Evolutionary conservation across 352 stramenopile genomes (phyloP).

Genomic region (Phytophthora brassicae): DNA sequence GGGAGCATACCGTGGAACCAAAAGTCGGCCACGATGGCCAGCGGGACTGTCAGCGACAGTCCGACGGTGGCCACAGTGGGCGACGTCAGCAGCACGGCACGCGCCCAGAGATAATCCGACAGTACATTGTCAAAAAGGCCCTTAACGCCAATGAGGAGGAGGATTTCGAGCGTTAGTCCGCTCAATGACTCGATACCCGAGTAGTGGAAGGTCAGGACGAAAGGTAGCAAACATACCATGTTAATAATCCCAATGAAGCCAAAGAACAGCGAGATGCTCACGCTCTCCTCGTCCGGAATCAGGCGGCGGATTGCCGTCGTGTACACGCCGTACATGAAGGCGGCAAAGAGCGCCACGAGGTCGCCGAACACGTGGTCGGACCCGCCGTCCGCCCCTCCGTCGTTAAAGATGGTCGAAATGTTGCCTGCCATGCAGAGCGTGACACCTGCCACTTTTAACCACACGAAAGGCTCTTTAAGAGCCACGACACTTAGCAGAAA

Average conservation of each 20-base stretch:
- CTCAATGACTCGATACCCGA: slow-evolving; percentile 63
- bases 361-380: slow-evolving; percentile 57
- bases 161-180: slow-evolving; percentile 65
- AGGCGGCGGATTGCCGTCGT: slow-evolving; percentile 83
- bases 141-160: slow-evolving; percentile 86
- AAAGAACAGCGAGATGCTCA: slow-evolving; percentile 93
- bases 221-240: slow-evolving; percentile 73
- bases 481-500: slow-evolving; percentile 87
- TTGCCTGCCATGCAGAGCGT: slow-evolving; percentile 87
- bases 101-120: slow-evolving; percentile 95
- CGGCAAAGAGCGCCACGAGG: slow-evolving; percentile 67
- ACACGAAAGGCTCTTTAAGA: slow-evolving; percentile 81
- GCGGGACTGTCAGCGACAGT: slow-evolving; percentile 94
- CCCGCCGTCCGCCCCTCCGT: slow-evolving; percentile 35
- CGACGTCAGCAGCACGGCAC: slow-evolving; percentile 93
- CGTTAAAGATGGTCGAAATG: slow-evolving; percentile 83
- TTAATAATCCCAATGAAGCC: slow-evolving; percentile 94
- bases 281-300: slow-evolving; percentile 81
- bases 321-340: slow-evolving; percentile 95
- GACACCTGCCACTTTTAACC: slow-evolving; percentile 83
- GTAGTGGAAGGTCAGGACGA: slow-evolving; percentile 64
- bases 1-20: slow-evolving; percentile 59
- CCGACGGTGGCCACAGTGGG: slow-evolving; percentile 95
- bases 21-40: slow-evolving; percentile 92
- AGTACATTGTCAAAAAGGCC: slow-evolving; percentile 95